These are phyloP conservation scores for Lasiosphaeria ovina DNA, from an alignment of 495 filamentous ascomycete species.

Conservation along the genomic window DNA sequence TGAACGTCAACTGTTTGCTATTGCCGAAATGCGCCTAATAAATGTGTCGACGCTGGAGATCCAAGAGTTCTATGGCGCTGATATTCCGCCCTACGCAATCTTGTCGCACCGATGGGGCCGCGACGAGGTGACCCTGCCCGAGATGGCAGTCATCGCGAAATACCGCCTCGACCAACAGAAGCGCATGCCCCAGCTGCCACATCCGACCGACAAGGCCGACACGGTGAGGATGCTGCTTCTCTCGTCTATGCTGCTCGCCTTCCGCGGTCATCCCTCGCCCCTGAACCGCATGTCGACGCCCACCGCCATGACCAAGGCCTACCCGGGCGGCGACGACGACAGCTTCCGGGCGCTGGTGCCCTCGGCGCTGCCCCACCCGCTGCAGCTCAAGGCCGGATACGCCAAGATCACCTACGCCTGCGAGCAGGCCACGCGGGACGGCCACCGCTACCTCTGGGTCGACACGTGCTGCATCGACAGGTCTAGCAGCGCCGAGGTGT, in stretches of 20 bases:
- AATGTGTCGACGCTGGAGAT: constrained; percentile 35
- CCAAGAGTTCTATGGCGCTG: constrained; percentile 30
- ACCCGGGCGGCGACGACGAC: constrained; percentile 9
- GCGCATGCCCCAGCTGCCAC: constrained; percentile 6
- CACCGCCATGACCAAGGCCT: constrained; percentile 15
- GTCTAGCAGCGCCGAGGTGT: constrained; percentile 23
- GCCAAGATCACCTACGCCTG: constrained; percentile 24
- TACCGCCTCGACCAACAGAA: constrained; percentile 16
- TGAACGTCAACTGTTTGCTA: too few relatives aligned
- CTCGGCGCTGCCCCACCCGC: neutral
- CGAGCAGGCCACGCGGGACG: constrained; percentile 23
- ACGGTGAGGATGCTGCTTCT: constrained; percentile 27
- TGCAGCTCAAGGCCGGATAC: constrained; percentile 24
- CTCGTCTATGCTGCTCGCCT: constrained; percentile 26
- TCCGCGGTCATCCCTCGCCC: constrained; percentile 14
- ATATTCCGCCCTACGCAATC: constrained; percentile 41
- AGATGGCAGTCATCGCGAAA: constrained; percentile 22
- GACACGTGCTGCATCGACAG: constrained; percentile 32
- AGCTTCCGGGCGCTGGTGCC: neutral
- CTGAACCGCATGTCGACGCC: constrained; percentile 1
- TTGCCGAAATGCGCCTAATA: constrained; percentile 38
- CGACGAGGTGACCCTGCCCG: constrained; percentile 34
- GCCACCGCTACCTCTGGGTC: constrained; percentile 21
- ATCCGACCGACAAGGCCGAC: constrained; percentile 18
- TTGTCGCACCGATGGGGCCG: constrained; percentile 45